Percentiles rank a stretch among this genome's conserved stretches.
These are phyloP conservation scores for Juncus inflexus DNA, from an alignment of 176 grass and related monocot genomes.

Conservation along the genomic window DNA sequence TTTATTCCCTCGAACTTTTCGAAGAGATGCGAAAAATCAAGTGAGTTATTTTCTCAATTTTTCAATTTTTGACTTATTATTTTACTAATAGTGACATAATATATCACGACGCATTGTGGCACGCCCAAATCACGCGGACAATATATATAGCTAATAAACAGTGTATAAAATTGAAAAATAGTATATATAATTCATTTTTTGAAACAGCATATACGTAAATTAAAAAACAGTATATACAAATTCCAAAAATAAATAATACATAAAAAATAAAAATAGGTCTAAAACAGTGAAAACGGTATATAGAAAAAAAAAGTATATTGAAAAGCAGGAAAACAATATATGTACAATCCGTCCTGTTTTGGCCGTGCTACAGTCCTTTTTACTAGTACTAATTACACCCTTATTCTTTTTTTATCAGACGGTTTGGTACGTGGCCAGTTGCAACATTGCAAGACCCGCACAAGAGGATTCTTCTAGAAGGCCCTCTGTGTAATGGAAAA, in stretches of 20 bases:
- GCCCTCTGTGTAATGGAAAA: conserved; percentile 81
- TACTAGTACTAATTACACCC: neutral
- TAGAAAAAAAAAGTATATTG: too few species aligned
- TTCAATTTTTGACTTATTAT: conserved; percentile 4
- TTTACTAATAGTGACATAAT: conserved; percentile 12
- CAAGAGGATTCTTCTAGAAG: conserved; percentile 61
- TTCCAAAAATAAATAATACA: too few species aligned
- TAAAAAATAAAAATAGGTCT: too few species aligned
- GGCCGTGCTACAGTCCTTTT: too few species aligned
- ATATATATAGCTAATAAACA: neutral
- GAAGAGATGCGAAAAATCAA: conserved; percentile 91
- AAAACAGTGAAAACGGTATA: too few species aligned
- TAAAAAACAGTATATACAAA: too few species aligned
- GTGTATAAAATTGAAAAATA: too few species aligned
- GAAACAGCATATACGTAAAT: too few species aligned
- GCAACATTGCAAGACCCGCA: conserved; percentile 51
- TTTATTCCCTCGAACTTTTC: conserved; percentile 68
- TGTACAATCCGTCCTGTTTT: conserved; percentile 2
- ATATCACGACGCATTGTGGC: neutral
- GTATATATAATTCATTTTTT: too few species aligned
- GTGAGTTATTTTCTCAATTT: conserved; percentile 35
- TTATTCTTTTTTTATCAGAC: conserved; percentile 39
- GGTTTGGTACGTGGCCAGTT: conserved; percentile 82
- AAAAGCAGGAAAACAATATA: neutral
- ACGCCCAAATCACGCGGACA: neutral